A percentile compares a stretch with the other conserved stretches of the same genome.
Conservation (phyloP, 495 filamentous ascomycete species). For the Pseudevernia furfuracea region DNA sequence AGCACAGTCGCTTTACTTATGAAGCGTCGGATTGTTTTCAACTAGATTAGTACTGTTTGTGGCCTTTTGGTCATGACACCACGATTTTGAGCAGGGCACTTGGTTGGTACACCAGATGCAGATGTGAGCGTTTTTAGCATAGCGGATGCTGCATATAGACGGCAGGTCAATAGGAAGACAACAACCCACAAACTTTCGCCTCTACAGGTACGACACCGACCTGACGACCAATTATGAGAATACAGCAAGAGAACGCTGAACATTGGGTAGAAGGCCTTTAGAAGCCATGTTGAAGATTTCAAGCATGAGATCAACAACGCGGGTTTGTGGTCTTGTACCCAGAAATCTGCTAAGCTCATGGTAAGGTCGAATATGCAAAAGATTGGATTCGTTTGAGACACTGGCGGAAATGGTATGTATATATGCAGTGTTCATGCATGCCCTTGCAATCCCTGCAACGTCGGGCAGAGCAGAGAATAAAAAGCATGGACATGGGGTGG, state of each 20-base stretch:
- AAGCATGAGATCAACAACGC: too few relatives aligned
- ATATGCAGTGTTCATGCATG: too few relatives aligned
- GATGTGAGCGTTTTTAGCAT: background rate
- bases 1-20: slow-evolving; percentile 86
- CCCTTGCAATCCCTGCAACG: too few relatives aligned
- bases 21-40: slow-evolving; percentile 19
- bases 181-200: background rate
- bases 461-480: too few relatives aligned
- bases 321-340: too few relatives aligned
- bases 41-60: background rate
- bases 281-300: too few relatives aligned
- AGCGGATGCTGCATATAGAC: background rate
- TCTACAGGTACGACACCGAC: background rate
- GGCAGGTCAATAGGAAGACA: background rate
- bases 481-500: too few relatives aligned
- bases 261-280: background rate
- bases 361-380: too few relatives aligned
- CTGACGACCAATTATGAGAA: background rate
- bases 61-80: background rate
- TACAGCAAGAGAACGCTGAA: background rate
- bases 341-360: too few relatives aligned
- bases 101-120: background rate
- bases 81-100: background rate
- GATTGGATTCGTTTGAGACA: too few relatives aligned
- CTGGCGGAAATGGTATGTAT: too few relatives aligned